A percentile compares a stretch with the other conserved stretches of the same genome.
These are phyloP conservation scores for Funneliformis mosseae DNA, from an alignment of 192 early-diverging fungal species.

Conservation along the genomic window DNA sequence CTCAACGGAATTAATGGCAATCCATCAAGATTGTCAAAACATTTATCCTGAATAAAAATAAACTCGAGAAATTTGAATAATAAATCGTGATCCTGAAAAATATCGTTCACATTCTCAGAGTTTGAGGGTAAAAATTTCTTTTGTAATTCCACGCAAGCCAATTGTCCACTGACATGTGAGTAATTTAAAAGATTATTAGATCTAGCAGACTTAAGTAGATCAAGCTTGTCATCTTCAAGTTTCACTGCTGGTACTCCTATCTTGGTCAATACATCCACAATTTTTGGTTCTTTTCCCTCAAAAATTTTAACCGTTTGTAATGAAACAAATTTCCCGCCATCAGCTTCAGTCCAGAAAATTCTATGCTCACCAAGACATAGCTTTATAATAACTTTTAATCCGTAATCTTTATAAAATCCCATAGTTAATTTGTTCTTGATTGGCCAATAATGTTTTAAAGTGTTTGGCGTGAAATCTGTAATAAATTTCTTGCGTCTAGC, in stretches of 20 bases:
- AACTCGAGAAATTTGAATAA: background rate
- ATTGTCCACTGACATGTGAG: background rate
- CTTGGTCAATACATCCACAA: background rate
- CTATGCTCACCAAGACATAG: too few relatives aligned
- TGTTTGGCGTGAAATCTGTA: background rate
- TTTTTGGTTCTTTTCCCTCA: background rate
- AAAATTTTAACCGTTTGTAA: background rate
- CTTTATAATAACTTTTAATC: too few relatives aligned
- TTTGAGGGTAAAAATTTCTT: background rate
- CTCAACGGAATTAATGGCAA: background rate
- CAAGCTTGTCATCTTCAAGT: background rate
- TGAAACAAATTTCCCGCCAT: background rate
- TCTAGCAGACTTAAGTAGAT: background rate
- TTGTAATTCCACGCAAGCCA: background rate
- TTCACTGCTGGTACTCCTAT: background rate
- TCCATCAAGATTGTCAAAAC: background rate
- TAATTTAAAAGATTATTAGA: background rate
- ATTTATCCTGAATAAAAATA: background rate
- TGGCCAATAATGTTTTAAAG: background rate
- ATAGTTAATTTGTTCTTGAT: too few relatives aligned
- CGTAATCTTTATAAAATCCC: too few relatives aligned
- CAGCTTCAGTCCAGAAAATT: too few relatives aligned
- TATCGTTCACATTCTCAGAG: background rate
- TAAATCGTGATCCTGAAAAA: background rate
- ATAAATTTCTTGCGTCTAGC: background rate